Percentiles rank a stretch among this genome's conserved stretches.
These are phyloP conservation scores for Candida montana DNA, from an alignment of 805 yeast species.

Conservation along the genomic window DNA sequence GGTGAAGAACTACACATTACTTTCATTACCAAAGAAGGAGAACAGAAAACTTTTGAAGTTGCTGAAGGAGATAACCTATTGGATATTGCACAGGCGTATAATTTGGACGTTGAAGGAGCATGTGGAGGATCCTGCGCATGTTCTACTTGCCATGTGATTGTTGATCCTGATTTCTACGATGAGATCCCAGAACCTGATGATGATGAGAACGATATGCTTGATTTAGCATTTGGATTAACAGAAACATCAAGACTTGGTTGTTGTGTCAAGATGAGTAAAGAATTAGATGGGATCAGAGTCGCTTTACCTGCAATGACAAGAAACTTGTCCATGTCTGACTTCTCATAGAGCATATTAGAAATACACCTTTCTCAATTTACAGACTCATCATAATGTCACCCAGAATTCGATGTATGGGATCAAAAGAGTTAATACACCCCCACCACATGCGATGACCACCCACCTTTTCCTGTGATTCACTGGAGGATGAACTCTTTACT, in stretches of 20 bases:
- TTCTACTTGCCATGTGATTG: conserved; percentile 94
- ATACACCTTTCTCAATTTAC: too few relatives aligned
- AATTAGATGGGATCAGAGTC: conserved; percentile 86
- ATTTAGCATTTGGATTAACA: conserved; percentile 93
- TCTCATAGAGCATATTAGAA: conserved; percentile 36
- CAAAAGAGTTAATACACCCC: too few relatives aligned
- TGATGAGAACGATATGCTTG: conserved; percentile 98
- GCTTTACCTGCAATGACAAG: conserved; percentile 98
- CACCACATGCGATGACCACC: too few relatives aligned
- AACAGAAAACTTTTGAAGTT: conserved; percentile 75
- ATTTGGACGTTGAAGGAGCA: conserved; percentile 95
- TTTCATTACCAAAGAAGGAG: conserved; percentile 88
- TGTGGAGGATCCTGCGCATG: conserved; percentile 99
- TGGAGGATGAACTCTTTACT: too few relatives aligned
- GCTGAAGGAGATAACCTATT: conserved; percentile 87
- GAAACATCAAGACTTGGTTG: conserved; percentile 97
- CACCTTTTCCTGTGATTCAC: too few relatives aligned
- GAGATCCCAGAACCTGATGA: conserved; percentile 91
- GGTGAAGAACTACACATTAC: conserved; percentile 90
- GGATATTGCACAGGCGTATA: conserved; percentile 92
- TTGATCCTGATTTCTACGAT: conserved; percentile 93
- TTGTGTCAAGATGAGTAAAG: conserved; percentile 84
- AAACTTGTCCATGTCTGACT: conserved; percentile 79
- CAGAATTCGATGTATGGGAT: too few relatives aligned
- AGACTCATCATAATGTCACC: too few relatives aligned